Evolutionary conservation across 2,329 filamentous ascomycete species (phyloP).

Genomic region (Hyphodiscus sp.): DNA sequence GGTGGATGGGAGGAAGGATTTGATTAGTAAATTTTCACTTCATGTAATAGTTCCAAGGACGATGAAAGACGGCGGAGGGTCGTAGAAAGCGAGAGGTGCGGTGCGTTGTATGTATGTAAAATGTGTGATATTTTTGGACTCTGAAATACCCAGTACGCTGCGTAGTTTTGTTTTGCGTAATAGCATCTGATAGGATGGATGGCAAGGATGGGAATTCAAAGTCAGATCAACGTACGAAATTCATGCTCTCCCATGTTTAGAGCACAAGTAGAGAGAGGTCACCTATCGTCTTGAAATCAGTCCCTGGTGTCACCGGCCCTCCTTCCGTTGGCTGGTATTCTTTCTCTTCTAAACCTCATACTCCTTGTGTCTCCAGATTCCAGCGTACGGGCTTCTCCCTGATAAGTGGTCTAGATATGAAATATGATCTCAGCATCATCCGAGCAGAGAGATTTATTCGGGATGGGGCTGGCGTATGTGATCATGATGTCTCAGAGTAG

Average conservation of each 20-base stretch:
- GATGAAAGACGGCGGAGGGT: background rate
- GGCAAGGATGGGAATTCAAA: background rate
- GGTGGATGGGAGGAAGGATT: slow-evolving; percentile 2
- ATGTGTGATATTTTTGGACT: background rate
- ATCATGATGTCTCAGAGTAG: slow-evolving; percentile 6
- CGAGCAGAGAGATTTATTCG: slow-evolving; percentile 15
- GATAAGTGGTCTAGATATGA: too few relatives aligned
- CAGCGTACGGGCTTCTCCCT: too few relatives aligned
- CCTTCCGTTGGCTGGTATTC: too few relatives aligned
- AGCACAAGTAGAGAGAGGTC: too few relatives aligned
- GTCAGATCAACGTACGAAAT: too few relatives aligned
- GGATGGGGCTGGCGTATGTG: slow-evolving; percentile 17
- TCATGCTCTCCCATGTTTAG: too few relatives aligned
- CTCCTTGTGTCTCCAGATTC: too few relatives aligned
- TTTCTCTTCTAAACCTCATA: too few relatives aligned
- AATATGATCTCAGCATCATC: slow-evolving; percentile 17
- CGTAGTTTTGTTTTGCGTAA: background rate
- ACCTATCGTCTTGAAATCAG: too few relatives aligned
- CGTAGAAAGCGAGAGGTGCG: background rate
- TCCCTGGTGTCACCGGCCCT: too few relatives aligned
- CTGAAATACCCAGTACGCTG: background rate
- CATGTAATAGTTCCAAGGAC: too few relatives aligned
- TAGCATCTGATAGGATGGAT: background rate
- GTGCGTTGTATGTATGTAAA: background rate
- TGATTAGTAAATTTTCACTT: background rate